Conservation (phyloP, 163 green algal genomes). For the Scenedesmus sp. region DNA sequence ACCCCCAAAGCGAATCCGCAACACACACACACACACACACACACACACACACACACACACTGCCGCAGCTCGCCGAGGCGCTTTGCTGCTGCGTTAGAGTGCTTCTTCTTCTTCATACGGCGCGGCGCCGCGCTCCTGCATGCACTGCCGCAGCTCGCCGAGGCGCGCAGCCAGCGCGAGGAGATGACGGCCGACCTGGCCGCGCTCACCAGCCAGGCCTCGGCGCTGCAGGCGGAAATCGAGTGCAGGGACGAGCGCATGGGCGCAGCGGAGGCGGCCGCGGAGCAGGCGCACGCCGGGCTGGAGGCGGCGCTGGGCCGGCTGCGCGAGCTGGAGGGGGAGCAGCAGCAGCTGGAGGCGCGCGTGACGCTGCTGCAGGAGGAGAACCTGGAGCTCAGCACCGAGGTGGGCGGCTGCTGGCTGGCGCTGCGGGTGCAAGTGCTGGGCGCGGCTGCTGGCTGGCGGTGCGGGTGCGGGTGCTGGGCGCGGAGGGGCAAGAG, state of each 20-base stretch:
- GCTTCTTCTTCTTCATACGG: neutral
- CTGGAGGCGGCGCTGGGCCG: constrained; percentile 34
- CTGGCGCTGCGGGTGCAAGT: no score
- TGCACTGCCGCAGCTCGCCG: constrained; percentile 14
- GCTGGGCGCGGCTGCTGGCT: no score
- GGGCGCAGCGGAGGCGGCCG: constrained; percentile 24
- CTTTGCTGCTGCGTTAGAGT: neutral
- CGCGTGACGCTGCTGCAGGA: constrained; percentile 47
- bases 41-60: no score
- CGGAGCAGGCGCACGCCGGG: constrained; percentile 28
- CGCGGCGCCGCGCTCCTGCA: neutral
- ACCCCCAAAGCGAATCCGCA: no score
- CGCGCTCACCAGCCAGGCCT: constrained; percentile 14
- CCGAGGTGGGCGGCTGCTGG: constrained; percentile 32
- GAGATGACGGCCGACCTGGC: constrained; percentile 43
- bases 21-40: no score
- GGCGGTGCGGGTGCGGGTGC: no score
- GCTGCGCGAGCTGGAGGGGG: constrained; percentile 48
- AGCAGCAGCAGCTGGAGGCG: constrained; percentile 56
- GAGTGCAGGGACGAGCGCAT: constrained; percentile 49
- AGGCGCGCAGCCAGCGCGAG: constrained; percentile 37
- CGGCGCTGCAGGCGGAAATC: constrained; percentile 49
- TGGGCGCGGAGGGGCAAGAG: no score
- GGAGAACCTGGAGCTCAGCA: constrained; percentile 51
- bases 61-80: no score